These are phyloP conservation scores for Stagonosporopsis tanaceti DNA, from an alignment of 2,329 filamentous ascomycete species.

Conservation along the genomic window DNA sequence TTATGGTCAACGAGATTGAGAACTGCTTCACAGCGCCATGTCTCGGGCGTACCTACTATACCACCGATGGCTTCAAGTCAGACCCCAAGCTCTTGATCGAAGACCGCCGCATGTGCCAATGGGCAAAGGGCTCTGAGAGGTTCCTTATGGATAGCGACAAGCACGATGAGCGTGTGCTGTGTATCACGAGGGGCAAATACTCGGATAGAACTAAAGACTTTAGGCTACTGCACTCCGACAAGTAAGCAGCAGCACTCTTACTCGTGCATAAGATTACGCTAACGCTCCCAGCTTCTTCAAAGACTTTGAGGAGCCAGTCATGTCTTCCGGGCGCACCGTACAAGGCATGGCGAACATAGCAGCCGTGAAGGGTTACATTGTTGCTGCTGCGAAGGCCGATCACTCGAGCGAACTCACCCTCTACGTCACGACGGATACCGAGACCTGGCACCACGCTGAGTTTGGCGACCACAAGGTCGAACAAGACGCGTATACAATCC, in stretches of 20 bases:
- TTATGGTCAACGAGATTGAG: constrained; percentile 73
- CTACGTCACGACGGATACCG: constrained; percentile 84
- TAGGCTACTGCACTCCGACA: constrained; percentile 80
- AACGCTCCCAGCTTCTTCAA: constrained; percentile 68
- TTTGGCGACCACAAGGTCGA: constrained; percentile 88
- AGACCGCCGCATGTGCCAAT: constrained; percentile 79
- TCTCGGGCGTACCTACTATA: constrained; percentile 69
- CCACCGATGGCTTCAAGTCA: constrained; percentile 82
- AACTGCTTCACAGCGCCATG: constrained; percentile 51
- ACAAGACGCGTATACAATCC: constrained; percentile 85
- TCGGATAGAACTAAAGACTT: constrained; percentile 77
- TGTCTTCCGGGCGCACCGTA: constrained; percentile 77
- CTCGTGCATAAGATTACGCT: constrained; percentile 17
- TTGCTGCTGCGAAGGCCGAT: constrained; percentile 80
- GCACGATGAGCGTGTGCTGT: constrained; percentile 77
- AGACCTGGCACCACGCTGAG: constrained; percentile 88
- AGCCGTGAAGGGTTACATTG: constrained; percentile 82
- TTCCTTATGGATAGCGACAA: constrained; percentile 74
- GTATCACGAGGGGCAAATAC: constrained; percentile 77
- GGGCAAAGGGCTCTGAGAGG: constrained; percentile 78
- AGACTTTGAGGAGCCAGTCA: constrained; percentile 72
- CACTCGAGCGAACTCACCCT: constrained; percentile 90
- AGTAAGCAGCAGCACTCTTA: constrained; percentile 45
- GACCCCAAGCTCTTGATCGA: constrained; percentile 70
- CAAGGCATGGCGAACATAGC: constrained; percentile 83